phyloP scores from a whole-genome alignment of 2,329 filamentous ascomycete genomes.

The Immersiporthe knoxdaviesiana region DNA sequence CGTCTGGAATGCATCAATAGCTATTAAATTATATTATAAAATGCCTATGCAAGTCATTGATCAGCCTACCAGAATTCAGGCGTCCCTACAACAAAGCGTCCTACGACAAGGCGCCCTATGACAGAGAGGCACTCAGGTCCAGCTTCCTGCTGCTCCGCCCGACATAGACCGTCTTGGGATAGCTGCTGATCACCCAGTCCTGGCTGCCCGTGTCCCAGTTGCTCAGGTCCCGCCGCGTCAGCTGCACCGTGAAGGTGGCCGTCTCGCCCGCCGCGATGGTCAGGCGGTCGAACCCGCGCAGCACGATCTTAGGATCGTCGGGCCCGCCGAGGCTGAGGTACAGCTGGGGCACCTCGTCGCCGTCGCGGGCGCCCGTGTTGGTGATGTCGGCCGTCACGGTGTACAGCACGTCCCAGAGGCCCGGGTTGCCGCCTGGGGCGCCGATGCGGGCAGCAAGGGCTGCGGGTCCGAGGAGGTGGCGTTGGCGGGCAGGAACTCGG shows the following conservation, averaged over 20 bases:
- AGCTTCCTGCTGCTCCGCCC: constrained; percentile 60
- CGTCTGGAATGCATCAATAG: too few species aligned
- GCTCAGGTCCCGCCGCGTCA: constrained; percentile 81
- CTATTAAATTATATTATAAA: too few species aligned
- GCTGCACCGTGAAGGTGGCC: constrained; percentile 65
- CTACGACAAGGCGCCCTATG: too few species aligned
- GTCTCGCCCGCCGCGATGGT: constrained; percentile 69
- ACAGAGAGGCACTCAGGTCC: constrained; percentile 44
- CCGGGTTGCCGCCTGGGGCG: constrained; percentile 63
- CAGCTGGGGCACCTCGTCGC: constrained; percentile 75
- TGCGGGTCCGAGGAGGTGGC: constrained; percentile 61
- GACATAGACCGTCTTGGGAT: constrained; percentile 58
- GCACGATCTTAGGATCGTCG: constrained; percentile 65
- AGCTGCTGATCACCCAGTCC: constrained; percentile 73
- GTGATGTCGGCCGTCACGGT: constrained; percentile 68
- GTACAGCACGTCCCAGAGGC: constrained; percentile 71
- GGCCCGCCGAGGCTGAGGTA: constrained; percentile 82
- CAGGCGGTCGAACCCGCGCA: constrained; percentile 83
- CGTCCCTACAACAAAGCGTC: too few species aligned
- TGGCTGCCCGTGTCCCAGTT: constrained; percentile 83
- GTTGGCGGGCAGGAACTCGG: constrained; percentile 62
- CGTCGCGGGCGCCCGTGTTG: constrained; percentile 68
- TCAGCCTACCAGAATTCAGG: too few species aligned
- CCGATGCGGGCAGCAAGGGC: constrained; percentile 53
- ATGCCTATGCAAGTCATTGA: not conserved